Conservation (phyloP, 108 stramenopile species). For the Cyclotella atomus region DNA sequence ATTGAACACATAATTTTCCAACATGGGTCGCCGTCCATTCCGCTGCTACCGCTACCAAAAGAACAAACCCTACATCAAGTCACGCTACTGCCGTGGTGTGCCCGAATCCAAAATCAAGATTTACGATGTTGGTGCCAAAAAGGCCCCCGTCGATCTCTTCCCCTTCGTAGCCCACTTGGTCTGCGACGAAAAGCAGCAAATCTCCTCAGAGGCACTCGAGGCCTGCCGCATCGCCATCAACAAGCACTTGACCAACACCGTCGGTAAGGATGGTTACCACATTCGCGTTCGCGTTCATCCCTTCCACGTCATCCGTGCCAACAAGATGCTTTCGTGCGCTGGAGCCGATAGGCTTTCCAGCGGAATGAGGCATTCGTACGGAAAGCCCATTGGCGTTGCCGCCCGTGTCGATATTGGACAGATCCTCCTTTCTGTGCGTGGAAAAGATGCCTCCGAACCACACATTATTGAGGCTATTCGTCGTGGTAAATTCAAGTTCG, state of each 20-base stretch:
- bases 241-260: conserved; percentile 99
- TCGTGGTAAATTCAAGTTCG: conserved; percentile 99
- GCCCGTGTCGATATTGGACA: conserved; percentile 99
- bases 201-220: conserved; percentile 99
- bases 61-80: conserved; percentile 99
- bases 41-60: conserved; percentile 99
- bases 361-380: conserved; percentile 99
- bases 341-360: conserved; percentile 99
- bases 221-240: conserved; percentile 99
- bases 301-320: conserved; percentile 99
- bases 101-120: conserved; percentile 99
- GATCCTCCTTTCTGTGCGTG: conserved; percentile 92
- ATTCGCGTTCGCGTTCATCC: conserved; percentile 99
- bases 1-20: conserved; percentile 24
- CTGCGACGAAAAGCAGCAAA: conserved; percentile 99
- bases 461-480: conserved; percentile 98
- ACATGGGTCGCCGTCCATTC: conserved; percentile 95
- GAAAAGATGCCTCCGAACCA: conserved; percentile 91
- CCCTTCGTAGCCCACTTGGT: conserved; percentile 99
- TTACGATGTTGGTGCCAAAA: conserved; percentile 99
- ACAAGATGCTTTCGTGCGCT: conserved; percentile 99
- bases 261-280: conserved; percentile 99
- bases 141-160: conserved; percentile 97
- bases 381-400: conserved; percentile 99
- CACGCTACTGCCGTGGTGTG: conserved; percentile 99